Evolutionary conservation across 805 yeast genomes (phyloP).

Genomic region (Lipomyces chichibuensis): DNA sequence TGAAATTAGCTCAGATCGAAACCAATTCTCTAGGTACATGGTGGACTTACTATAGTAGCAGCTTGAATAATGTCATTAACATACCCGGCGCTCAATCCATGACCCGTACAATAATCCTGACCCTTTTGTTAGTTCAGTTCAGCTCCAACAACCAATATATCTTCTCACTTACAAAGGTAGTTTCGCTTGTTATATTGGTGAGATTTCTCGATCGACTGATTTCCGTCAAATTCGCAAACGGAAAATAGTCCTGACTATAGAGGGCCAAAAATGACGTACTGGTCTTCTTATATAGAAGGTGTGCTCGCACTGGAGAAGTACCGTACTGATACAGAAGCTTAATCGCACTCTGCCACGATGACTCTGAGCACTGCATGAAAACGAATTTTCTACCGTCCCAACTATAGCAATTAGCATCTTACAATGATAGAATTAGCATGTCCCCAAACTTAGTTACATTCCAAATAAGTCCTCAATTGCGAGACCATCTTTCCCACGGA

Average conservation of each 20-base stretch:
- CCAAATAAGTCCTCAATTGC: conserved; percentile 49
- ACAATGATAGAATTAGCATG: conserved; percentile 4
- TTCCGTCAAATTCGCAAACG: conserved; percentile 44
- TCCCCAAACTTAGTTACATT: conserved; percentile 13
- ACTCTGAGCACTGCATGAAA: conserved; percentile 19
- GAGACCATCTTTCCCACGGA: conserved; percentile 30
- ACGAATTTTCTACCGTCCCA: conserved; percentile 30
- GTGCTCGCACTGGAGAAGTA: conserved; percentile 39
- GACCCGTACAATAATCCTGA: conserved; percentile 15
- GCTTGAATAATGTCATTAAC: conserved; percentile 47
- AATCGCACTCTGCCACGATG: conserved; percentile 26
- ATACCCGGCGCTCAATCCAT: conserved; percentile 38
- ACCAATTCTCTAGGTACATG: background rate
- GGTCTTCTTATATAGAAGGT: conserved; percentile 30
- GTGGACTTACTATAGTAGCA: conserved; percentile 45
- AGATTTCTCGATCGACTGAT: conserved; percentile 41
- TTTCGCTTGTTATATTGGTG: conserved; percentile 34
- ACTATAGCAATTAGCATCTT: conserved; percentile 10
- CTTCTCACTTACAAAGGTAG: conserved; percentile 37
- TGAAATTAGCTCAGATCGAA: background rate
- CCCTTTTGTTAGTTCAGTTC: background rate
- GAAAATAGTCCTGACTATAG: conserved; percentile 46
- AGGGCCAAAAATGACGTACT: conserved; percentile 43
- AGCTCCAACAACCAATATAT: background rate
- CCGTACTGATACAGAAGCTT: conserved; percentile 45